Evolutionary conservation across 169 alveolate species (phyloP).

Genomic region (Eimeria acervulina): DNA sequence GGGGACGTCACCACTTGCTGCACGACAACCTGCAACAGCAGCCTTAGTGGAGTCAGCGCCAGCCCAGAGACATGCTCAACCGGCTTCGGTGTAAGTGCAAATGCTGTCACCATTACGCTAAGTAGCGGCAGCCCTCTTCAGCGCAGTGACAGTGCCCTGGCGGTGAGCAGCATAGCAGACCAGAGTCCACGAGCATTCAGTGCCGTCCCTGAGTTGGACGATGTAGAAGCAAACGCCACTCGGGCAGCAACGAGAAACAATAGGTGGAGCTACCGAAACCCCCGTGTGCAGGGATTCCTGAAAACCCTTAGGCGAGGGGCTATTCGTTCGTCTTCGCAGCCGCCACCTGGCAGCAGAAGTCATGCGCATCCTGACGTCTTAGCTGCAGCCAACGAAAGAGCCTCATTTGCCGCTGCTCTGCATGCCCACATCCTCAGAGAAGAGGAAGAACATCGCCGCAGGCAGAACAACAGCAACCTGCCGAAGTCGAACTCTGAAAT

Average conservation of each 20-base stretch:
- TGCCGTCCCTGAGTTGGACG: neutral
- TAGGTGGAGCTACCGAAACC: conserved; percentile 7
- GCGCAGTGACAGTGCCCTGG: conserved; percentile 74
- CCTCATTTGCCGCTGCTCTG: conserved; percentile 26
- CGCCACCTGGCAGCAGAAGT: neutral
- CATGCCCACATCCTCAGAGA: conserved; percentile 40
- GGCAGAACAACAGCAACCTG: conserved; percentile 68
- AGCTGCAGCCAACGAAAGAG: neutral
- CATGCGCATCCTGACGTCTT: neutral
- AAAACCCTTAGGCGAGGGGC: neutral
- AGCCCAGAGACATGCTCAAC: conserved; percentile 42
- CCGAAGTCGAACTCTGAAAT: neutral
- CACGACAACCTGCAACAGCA: conserved; percentile 70
- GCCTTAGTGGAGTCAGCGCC: conserved; percentile 57
- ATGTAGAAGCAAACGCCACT: neutral
- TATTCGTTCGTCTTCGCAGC: conserved; percentile 53
- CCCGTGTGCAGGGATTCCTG: conserved; percentile 28
- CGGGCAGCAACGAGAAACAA: neutral
- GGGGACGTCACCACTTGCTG: conserved; percentile 64
- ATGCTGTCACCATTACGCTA: conserved; percentile 26
- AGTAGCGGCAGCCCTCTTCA: conserved; percentile 14
- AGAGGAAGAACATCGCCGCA: conserved; percentile 77
- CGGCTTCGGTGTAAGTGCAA: neutral
- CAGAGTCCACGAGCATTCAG: conserved; percentile 26
- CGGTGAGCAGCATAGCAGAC: conserved; percentile 55